Evolutionary conservation across 192 early-diverging fungal genomes (phyloP).

Genomic region (Powellomyces hirtus): DNA sequence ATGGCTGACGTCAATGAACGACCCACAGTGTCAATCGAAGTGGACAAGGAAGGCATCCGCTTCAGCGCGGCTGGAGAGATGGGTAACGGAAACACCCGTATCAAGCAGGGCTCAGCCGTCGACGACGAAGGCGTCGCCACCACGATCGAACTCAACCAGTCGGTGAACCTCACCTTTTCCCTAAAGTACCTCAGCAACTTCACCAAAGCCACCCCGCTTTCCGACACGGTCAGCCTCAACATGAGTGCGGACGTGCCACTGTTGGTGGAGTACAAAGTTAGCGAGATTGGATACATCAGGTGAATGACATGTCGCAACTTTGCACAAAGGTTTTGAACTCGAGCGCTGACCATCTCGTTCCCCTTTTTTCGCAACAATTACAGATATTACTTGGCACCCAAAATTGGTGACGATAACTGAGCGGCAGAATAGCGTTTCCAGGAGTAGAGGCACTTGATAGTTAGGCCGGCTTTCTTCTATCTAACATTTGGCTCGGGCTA

Average conservation of each 20-base stretch:
- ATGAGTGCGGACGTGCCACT: constrained; percentile 87
- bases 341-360: background rate
- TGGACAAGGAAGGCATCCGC: constrained; percentile 90
- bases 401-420: constrained; percentile 63
- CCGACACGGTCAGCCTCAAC: constrained; percentile 71
- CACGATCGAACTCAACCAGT: constrained; percentile 76
- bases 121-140: constrained; percentile 58
- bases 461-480: no score
- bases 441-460: no score
- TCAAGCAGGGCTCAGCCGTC: constrained; percentile 71
- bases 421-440: no score
- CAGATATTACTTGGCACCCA: constrained; percentile 82
- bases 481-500: no score
- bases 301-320: no score
- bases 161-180: constrained; percentile 81
- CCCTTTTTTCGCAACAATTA: background rate
- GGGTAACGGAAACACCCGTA: constrained; percentile 76
- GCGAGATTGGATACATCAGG: constrained; percentile 84
- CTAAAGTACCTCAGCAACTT: constrained; percentile 95
- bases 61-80: constrained; percentile 87
- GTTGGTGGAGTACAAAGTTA: constrained; percentile 91
- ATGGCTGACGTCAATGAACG: constrained; percentile 6
- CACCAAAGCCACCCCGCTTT: constrained; percentile 88
- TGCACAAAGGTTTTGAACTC: constrained; percentile 8
- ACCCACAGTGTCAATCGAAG: constrained; percentile 74